These are phyloP conservation scores for Pseudogymnoascus sp. DNA, from an alignment of 2,329 filamentous ascomycete genomes.

Conservation along the genomic window DNA sequence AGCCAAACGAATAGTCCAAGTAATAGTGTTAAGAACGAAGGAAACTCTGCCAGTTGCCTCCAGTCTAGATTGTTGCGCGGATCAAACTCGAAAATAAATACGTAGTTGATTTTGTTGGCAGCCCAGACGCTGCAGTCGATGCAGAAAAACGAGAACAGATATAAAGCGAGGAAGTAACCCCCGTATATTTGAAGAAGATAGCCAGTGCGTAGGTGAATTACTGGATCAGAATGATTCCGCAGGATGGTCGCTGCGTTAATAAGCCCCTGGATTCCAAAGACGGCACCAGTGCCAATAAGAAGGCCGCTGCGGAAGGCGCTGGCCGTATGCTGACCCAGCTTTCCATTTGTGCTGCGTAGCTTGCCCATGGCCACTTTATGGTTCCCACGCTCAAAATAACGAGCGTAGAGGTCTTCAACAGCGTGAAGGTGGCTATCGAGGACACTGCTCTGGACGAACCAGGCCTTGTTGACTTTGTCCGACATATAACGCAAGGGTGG, in stretches of 20 bases:
- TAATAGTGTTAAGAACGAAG: slow-evolving; percentile 71
- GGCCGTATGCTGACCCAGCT: slow-evolving; percentile 46
- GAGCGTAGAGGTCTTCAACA: slow-evolving; percentile 84
- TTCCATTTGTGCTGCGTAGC: slow-evolving; percentile 63
- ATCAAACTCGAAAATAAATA: slow-evolving; percentile 96
- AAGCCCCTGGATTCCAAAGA: slow-evolving; percentile 59
- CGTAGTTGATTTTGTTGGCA: slow-evolving; percentile 82
- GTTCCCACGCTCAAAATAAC: slow-evolving; percentile 91
- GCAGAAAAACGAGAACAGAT: slow-evolving; percentile 77
- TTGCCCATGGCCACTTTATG: slow-evolving; percentile 86
- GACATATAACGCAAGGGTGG: slow-evolving; percentile 76
- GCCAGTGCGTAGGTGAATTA: slow-evolving; percentile 45
- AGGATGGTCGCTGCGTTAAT: slow-evolving; percentile 49
- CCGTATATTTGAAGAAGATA: slow-evolving; percentile 85
- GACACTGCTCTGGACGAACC: slow-evolving; percentile 85
- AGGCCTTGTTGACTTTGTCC: slow-evolving; percentile 81
- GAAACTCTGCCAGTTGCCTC: slow-evolving; percentile 79
- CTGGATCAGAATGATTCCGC: slow-evolving; percentile 40
- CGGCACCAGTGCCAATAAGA: slow-evolving; percentile 57
- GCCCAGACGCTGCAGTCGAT: slow-evolving; percentile 79
- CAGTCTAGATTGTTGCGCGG: slow-evolving; percentile 79
- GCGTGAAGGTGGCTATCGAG: slow-evolving; percentile 71
- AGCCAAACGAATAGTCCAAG: slow-evolving; percentile 79
- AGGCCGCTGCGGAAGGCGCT: slow-evolving; percentile 56
- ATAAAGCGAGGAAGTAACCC: slow-evolving; percentile 78